These are phyloP conservation scores for Botrytis aclada DNA, from an alignment of 2,329 filamentous ascomycete genomes.

Conservation along the genomic window DNA sequence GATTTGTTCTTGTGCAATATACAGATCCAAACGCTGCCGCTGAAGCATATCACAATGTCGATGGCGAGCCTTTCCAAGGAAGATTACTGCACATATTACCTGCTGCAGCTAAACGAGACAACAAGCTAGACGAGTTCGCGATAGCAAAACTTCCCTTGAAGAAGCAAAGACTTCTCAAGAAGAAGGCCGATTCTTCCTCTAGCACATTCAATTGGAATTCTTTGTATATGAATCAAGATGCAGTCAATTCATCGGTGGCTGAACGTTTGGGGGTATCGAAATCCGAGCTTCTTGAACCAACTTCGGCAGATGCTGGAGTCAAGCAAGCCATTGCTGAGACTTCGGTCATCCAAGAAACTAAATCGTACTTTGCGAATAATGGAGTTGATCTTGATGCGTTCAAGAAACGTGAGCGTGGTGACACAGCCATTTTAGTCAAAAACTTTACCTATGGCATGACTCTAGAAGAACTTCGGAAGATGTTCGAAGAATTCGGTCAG, in stretches of 20 bases:
- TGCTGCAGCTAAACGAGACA: slow-evolving; percentile 75
- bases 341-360: slow-evolving; percentile 92
- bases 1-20: slow-evolving; percentile 86
- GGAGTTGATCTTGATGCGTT: slow-evolving; percentile 92
- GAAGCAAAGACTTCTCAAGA: slow-evolving; percentile 87
- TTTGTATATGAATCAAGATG: slow-evolving; percentile 98
- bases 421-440: slow-evolving; percentile 86
- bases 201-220: slow-evolving; percentile 96
- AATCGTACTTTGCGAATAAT: slow-evolving; percentile 81
- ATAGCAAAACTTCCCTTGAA: slow-evolving; percentile 90
- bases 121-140: slow-evolving; percentile 80
- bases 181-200: slow-evolving; percentile 74
- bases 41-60: slow-evolving; percentile 73
- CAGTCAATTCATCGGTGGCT: slow-evolving; percentile 86
- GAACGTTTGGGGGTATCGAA: slow-evolving; percentile 85
- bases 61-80: slow-evolving; percentile 87
- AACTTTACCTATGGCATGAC: slow-evolving; percentile 76
- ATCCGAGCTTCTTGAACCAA: slow-evolving; percentile 90
- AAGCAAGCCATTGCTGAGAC: slow-evolving; percentile 98
- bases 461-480: slow-evolving; percentile 51
- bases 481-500: slow-evolving; percentile 64
- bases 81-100: slow-evolving; percentile 88
- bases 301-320: slow-evolving; percentile 87
- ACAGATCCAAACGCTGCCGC: slow-evolving; percentile 68
- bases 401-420: slow-evolving; percentile 78